Percentiles rank a stretch among this genome's conserved stretches.
Evolutionary conservation across 352 stramenopile genomes (phyloP).

Genomic region (Pythium aphanidermatum): DNA sequence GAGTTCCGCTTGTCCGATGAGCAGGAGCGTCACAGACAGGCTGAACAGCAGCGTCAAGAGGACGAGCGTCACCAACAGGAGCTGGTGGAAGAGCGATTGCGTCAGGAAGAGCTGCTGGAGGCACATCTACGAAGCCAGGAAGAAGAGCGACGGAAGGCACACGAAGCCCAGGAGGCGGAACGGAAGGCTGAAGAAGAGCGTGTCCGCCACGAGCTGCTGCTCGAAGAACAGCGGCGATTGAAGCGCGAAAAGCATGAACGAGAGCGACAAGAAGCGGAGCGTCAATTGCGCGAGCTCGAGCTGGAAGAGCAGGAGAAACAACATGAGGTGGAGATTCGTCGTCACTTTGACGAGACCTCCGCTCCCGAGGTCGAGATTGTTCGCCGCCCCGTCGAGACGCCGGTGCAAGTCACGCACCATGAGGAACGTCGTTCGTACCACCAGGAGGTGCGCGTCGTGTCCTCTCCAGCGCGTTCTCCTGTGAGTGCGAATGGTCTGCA

Average conservation of each 20-base stretch:
- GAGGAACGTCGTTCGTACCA: too few species aligned
- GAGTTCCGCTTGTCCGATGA: slow-evolving; percentile 35
- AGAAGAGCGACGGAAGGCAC: slow-evolving; percentile 5
- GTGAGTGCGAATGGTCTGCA: too few species aligned
- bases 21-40: slow-evolving; percentile 8
- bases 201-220: slow-evolving; percentile 29
- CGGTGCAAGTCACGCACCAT: too few species aligned
- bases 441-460: background rate
- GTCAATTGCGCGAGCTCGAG: slow-evolving; percentile 30
- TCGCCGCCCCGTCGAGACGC: too few species aligned
- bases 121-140: slow-evolving; percentile 14
- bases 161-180: background rate
- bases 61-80: slow-evolving; percentile 3
- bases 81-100: slow-evolving; percentile 15
- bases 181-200: slow-evolving; percentile 2
- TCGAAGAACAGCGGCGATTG: slow-evolving; percentile 58
- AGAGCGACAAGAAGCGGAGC: slow-evolving; percentile 38
- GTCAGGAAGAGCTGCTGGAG: slow-evolving; percentile 17
- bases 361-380: slow-evolving; percentile 28
- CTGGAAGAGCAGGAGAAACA: slow-evolving; percentile 33
- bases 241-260: slow-evolving; percentile 71
- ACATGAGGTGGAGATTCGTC: slow-evolving; percentile 9
- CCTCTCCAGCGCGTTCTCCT: slow-evolving; percentile 7
- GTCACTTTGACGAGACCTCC: slow-evolving; percentile 25
- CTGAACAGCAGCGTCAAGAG: slow-evolving; percentile 6